Conservation (phyloP, 2,329 filamentous ascomycete genomes). For the Alternaria infectoria region DNA sequence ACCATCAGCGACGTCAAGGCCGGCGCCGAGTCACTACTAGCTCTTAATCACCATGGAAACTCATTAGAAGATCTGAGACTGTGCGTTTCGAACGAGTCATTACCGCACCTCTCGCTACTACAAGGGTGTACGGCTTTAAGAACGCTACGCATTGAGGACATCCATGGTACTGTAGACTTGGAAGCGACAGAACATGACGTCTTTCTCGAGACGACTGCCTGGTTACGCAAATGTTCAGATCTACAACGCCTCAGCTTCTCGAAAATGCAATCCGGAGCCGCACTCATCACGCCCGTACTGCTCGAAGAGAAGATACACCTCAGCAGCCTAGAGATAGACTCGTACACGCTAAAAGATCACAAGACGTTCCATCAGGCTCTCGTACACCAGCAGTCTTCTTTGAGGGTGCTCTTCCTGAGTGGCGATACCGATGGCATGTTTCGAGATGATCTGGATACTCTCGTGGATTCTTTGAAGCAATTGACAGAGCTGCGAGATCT, state of each 20-base stretch:
- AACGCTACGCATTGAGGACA: constrained; percentile 57
- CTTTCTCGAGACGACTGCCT: constrained; percentile 59
- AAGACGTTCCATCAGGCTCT: constrained; percentile 61
- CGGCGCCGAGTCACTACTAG: constrained; percentile 60
- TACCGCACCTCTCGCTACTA: constrained; percentile 58
- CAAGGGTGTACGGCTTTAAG: constrained; percentile 58
- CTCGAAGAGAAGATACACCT: constrained; percentile 56
- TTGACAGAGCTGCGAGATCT: constrained; percentile 61
- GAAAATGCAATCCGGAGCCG: constrained; percentile 59
- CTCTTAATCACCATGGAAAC: constrained; percentile 59
- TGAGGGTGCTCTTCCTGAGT: constrained; percentile 55
- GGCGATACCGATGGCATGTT: constrained; percentile 56
- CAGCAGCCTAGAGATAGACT: constrained; percentile 56
- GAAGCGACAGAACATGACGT: constrained; percentile 61
- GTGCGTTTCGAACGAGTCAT: constrained; percentile 56
- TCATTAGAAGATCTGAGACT: constrained; percentile 64
- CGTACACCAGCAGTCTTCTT: constrained; percentile 57
- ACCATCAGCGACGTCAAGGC: constrained; percentile 64
- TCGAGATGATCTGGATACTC: constrained; percentile 56
- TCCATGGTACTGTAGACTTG: constrained; percentile 52
- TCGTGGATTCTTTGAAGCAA: constrained; percentile 59
- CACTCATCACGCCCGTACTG: constrained; percentile 60
- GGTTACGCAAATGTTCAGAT: constrained; percentile 61
- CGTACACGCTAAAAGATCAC: constrained; percentile 57
- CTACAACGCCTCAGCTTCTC: constrained; percentile 60